These are phyloP conservation scores for Syzygium aqueum DNA, from an alignment of 345 rosid species.

Conservation along the genomic window DNA sequence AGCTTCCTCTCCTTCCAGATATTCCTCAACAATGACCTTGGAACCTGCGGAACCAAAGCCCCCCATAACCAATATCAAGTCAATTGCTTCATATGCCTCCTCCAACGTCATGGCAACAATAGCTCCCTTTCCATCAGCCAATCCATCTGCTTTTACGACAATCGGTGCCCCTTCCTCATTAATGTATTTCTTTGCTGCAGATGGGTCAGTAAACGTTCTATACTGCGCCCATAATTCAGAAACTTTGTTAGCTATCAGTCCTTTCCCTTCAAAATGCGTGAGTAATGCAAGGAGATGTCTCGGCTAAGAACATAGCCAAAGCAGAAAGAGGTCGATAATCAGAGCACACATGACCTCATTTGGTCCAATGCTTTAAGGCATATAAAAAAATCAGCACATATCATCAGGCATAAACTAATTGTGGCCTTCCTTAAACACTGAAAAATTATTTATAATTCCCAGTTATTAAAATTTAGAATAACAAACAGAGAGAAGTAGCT, in stretches of 20 bases:
- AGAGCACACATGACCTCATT: not conserved
- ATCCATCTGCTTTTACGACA: constrained; percentile 85
- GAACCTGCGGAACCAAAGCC: constrained; percentile 83
- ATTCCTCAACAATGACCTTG: constrained; percentile 69
- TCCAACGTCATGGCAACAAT: constrained; percentile 70
- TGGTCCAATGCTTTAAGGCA: not conserved
- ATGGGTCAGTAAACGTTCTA: constrained; percentile 55
- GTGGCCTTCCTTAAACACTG: not conserved
- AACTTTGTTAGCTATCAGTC: not conserved
- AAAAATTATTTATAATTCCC: not conserved
- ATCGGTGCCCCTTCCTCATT: constrained; percentile 74
- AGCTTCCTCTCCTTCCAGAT: constrained; percentile 90
- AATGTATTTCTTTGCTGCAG: constrained; percentile 61
- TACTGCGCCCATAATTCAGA: constrained; percentile 35
- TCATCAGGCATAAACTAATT: not conserved
- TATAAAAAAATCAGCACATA: not conserved
- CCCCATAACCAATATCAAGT: constrained; percentile 68
- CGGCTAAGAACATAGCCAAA: not conserved
- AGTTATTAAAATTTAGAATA: not conserved
- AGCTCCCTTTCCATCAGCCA: constrained; percentile 97
- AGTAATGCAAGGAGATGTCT: not conserved
- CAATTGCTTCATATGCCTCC: constrained; percentile 82
- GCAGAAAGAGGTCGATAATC: not conserved
- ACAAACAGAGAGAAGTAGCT: not conserved
- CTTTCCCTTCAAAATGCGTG: not conserved